These are phyloP conservation scores for Colletotrichum gloeosporioides DNA, from an alignment of 2,329 filamentous ascomycete species.

Conservation along the genomic window DNA sequence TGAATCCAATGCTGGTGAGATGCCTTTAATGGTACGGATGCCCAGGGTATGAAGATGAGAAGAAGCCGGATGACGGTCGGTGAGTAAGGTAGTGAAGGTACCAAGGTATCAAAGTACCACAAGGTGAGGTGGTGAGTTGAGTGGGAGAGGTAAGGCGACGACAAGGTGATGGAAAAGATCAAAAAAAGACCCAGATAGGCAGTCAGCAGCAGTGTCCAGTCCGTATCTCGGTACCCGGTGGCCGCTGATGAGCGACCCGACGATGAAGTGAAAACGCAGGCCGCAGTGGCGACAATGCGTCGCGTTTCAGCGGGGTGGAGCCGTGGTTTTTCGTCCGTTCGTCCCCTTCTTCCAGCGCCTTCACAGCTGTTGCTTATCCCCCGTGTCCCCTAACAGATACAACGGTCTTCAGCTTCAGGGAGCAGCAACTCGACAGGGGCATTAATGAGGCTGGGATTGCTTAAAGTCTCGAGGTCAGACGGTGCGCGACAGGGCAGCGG, in stretches of 20 bases:
- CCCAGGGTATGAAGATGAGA: not conserved
- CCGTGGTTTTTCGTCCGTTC: not conserved
- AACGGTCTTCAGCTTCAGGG: not conserved
- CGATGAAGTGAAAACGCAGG: not conserved
- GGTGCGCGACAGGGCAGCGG: not conserved
- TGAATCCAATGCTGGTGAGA: not conserved
- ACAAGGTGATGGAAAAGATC: not conserved
- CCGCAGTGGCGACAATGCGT: slow-evolving; percentile 19
- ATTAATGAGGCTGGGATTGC: not conserved
- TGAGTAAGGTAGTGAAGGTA: not conserved
- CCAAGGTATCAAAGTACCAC: not conserved
- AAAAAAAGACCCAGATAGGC: not conserved
- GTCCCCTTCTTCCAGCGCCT: not conserved
- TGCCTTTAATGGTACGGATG: not conserved
- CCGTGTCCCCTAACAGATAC: not conserved
- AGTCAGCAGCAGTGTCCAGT: not conserved
- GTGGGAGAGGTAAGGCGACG: not conserved
- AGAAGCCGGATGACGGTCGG: not conserved
- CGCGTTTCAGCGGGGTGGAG: slow-evolving; percentile 19
- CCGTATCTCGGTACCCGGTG: not conserved
- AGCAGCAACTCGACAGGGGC: not conserved
- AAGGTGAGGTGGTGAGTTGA: not conserved
- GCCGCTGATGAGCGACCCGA: not conserved
- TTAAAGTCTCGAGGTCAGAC: slow-evolving; percentile 1
- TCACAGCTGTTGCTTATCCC: not conserved